Evolutionary conservation across 2,329 filamentous ascomycete species (phyloP).

Genomic region (Neonectria coccinea): DNA sequence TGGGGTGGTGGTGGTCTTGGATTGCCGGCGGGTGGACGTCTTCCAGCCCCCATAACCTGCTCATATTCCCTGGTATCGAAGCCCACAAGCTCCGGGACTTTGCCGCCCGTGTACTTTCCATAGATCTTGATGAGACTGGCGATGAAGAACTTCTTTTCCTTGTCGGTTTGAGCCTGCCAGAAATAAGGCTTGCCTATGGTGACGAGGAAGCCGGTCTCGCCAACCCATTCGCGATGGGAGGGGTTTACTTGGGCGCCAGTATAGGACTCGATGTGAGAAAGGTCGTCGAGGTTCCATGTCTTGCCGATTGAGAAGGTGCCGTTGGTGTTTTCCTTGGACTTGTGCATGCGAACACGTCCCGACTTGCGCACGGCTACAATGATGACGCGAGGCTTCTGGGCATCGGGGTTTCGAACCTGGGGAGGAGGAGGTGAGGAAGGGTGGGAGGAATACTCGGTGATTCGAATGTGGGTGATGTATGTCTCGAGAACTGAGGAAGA

Average conservation of each 20-base stretch:
- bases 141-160: constrained; percentile 99
- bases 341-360: constrained; percentile 93
- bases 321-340: constrained; percentile 94
- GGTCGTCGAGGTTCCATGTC: constrained; percentile 95
- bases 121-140: constrained; percentile 96
- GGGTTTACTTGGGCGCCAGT: constrained; percentile 69
- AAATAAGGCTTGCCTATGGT: constrained; percentile 95
- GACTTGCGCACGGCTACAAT: constrained; percentile 94
- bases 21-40: constrained; percentile 49
- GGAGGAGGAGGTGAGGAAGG: constrained; percentile 88
- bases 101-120: constrained; percentile 93
- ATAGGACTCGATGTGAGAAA: constrained; percentile 86
- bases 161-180: constrained; percentile 92
- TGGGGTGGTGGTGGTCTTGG: constrained; percentile 44
- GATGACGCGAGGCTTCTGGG: constrained; percentile 90
- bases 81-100: constrained; percentile 80
- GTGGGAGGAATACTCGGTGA: constrained; percentile 86
- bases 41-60: constrained; percentile 73
- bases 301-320: constrained; percentile 97
- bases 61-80: constrained; percentile 86
- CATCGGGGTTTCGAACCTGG: constrained; percentile 73
- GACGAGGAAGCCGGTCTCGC: constrained; percentile 85
- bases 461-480: constrained; percentile 96
- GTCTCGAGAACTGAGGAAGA: constrained; percentile 70
- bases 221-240: constrained; percentile 79